These are phyloP conservation scores for Haplographium delicatum DNA, from an alignment of 495 filamentous ascomycete species.

Conservation along the genomic window DNA sequence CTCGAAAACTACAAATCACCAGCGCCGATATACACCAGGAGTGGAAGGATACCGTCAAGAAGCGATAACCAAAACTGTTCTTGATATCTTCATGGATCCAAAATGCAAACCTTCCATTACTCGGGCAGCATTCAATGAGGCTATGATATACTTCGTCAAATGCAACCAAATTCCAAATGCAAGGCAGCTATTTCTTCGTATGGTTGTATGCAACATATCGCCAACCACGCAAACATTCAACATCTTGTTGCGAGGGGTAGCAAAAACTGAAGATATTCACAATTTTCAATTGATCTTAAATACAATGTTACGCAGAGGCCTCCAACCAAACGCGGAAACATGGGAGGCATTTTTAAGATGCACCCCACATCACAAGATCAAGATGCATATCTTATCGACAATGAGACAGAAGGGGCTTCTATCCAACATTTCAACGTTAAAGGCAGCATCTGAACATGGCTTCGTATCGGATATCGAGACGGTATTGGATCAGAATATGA, in stretches of 20 bases:
- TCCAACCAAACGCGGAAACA: conserved; percentile 14
- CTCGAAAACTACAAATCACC: conserved; percentile 12
- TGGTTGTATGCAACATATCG: conserved; percentile 8
- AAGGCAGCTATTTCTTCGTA: conserved; percentile 13
- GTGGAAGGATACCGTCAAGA: background rate
- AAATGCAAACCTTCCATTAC: conserved; percentile 8
- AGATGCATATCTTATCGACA: conserved; percentile 5
- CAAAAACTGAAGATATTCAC: conserved; percentile 15
- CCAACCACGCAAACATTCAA: conserved; percentile 18
- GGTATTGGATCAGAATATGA: conserved; percentile 5
- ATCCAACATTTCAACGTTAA: background rate
- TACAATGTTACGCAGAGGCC: conserved; percentile 15
- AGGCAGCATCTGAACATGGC: conserved; percentile 7
- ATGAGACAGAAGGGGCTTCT: conserved; percentile 22
- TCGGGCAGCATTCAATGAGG: conserved; percentile 13
- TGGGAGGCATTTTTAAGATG: conserved; percentile 21
- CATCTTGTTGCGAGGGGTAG: conserved; percentile 17
- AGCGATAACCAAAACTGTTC: conserved; percentile 2
- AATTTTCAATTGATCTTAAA: conserved; percentile 21
- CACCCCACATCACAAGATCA: conserved; percentile 1
- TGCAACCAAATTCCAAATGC: conserved; percentile 9
- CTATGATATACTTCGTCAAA: conserved; percentile 16
- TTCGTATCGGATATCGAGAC: conserved; percentile 10
- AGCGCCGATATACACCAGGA: background rate
- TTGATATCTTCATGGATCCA: conserved; percentile 12